phyloP scores from a whole-genome alignment of 1,284 basidiomycete species.

The Apiotrichum gamsii region DNA sequence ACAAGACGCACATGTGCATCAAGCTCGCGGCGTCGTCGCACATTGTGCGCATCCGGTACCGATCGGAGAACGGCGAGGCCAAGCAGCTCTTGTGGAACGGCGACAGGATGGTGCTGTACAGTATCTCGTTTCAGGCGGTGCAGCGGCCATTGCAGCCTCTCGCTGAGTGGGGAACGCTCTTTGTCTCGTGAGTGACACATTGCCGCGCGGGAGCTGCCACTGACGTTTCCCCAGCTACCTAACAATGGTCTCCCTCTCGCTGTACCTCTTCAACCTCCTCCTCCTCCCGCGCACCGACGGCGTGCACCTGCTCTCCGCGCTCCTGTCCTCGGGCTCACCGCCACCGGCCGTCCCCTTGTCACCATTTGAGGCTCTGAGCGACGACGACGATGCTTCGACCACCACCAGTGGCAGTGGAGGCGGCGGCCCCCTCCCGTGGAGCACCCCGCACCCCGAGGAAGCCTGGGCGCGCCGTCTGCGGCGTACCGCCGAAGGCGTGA shows the following conservation, averaged over 20 bases:
- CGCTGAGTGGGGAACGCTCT: conserved; percentile 8
- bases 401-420: no score
- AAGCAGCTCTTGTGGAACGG: conserved; percentile 33
- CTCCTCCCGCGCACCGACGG: conserved; percentile 42
- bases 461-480: conserved; percentile 28
- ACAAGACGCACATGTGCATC: conserved; percentile 30
- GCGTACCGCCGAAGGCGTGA: conserved; percentile 20
- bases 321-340: conserved; percentile 6
- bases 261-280: conserved; percentile 45
- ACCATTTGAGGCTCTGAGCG: conserved; percentile 7
- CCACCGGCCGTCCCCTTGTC: conserved; percentile 16
- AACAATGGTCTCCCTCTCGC: conserved; percentile 34
- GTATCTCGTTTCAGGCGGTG: no score
- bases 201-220: no score
- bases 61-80: neutral
- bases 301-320: conserved; percentile 29
- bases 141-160: no score
- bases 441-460: conserved; percentile 17
- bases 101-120: conserved; percentile 23
- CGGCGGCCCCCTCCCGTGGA: conserved; percentile 12
- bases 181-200: conserved; percentile 33
- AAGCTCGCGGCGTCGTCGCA: conserved; percentile 20
- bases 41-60: conserved; percentile 30
- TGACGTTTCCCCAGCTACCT: conserved; percentile 26
- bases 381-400: conserved; percentile 30